Evolutionary conservation across 2,329 filamentous ascomycete genomes (phyloP).

Genomic region (Gliomastix tumulicola): DNA sequence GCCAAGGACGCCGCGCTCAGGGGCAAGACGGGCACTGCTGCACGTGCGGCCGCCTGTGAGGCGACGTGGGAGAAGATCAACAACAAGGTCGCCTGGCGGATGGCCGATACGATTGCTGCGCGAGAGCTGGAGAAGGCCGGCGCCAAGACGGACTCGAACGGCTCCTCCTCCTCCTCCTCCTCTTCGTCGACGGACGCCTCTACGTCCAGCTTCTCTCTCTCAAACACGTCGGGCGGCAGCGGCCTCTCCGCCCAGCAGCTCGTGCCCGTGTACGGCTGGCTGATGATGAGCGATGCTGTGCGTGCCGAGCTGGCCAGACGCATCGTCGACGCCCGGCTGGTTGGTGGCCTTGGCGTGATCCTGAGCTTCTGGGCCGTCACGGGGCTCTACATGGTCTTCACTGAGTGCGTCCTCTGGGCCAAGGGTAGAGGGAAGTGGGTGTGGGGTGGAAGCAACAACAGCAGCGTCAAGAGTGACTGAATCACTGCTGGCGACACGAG

Average conservation of each 20-base stretch:
- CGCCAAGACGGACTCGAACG: too few relatives aligned
- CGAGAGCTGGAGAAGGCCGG: constrained; percentile 16
- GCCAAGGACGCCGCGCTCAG: constrained; percentile 36
- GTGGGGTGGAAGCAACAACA: too few relatives aligned
- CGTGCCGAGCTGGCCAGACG: constrained; percentile 23
- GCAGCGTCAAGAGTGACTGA: too few relatives aligned
- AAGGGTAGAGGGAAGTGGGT: constrained; percentile 21
- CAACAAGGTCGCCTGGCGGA: constrained; percentile 60
- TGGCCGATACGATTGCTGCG: constrained; percentile 46
- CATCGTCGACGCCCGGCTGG: constrained; percentile 35
- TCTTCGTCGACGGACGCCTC: too few relatives aligned
- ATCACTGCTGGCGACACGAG: too few relatives aligned
- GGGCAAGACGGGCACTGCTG: constrained; percentile 33
- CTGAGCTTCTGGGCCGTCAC: constrained; percentile 41
- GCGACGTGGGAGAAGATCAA: constrained; percentile 69
- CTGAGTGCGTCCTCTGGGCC: constrained; percentile 32
- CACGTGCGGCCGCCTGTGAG: constrained; percentile 50
- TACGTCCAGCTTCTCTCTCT: constrained; percentile 1
- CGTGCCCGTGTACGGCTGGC: constrained; percentile 35
- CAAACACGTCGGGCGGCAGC: too few relatives aligned
- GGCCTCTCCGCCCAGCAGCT: constrained; percentile 16
- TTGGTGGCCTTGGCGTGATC: constrained; percentile 37
- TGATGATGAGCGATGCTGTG: constrained; percentile 30
- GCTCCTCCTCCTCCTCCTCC: too few relatives aligned
- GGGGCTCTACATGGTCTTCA: constrained; percentile 40